Evolutionary conservation across 2,329 filamentous ascomycete species (phyloP), one percentile per base, ranked within the genome.

Genomic region (Onygenales sp.): DNA sequence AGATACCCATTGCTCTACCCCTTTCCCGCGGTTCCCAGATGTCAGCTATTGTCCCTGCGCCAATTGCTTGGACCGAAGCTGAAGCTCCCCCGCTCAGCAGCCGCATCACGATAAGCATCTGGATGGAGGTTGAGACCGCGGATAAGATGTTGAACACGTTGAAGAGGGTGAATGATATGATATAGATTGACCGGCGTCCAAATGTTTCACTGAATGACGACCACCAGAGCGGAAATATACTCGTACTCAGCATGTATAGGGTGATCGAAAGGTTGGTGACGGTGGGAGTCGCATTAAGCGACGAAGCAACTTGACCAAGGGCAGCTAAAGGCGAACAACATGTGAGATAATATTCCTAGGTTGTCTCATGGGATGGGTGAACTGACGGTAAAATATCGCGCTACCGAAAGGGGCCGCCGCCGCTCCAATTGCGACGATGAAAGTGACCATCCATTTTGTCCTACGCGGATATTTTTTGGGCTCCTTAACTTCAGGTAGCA

Each of bases 141-240:
- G 81, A 82, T 42, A 88, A 72, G 13, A 86, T 71, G 50, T 83
- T 84, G 70, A 87, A 92, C 40, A 91, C 57, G 52, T 84, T 73
- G 63, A 88, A 91, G 11, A 92, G 72, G 21, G 76, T 65, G 66
- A 93, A 93, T 0, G 86, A 90, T 36, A 80, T 70, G 34, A 94
- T 70, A 65, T 92, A 93, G 60, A 94, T 86, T n/a, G 82, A 84
- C 21, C 88, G 81, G 42, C 88, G 81, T 10, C 88, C 88, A 1
- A 77, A 64, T 3, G 70, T 70, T 61, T 93, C 88, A 7, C 85
- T 88, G 63, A 93, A 90, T 1, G 84, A 85, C 1, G 85, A 88
- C 87, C 87, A 93, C 88, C 88, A 93, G 0, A 94, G 75, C 0
- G 88, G 88, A 59, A 90, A 92, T 44, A 93, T 88, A 52, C 83